These are phyloP conservation scores for Penicillium sp. DNA, from an alignment of 2,329 filamentous ascomycete genomes.

Conservation along the genomic window DNA sequence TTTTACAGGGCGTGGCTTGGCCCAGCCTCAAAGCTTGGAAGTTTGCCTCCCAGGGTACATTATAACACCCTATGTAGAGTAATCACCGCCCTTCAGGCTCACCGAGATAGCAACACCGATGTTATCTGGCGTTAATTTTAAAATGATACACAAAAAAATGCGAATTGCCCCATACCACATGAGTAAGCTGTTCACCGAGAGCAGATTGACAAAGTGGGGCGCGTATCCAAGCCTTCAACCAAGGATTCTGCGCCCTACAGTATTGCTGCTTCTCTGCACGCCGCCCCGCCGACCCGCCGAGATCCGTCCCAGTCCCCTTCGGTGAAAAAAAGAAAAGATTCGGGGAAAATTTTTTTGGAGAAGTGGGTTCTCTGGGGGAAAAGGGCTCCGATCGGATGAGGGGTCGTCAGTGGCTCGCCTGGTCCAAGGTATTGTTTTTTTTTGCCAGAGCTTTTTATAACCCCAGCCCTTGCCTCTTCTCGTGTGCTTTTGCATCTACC, in stretches of 20 bases:
- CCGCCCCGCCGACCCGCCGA: constrained; percentile 6
- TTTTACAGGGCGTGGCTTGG: neutral
- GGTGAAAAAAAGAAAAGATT: neutral
- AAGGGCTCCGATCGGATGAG: neutral
- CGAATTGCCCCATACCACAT: neutral
- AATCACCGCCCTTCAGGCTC: neutral
- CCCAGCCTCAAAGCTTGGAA: neutral
- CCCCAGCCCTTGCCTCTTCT: neutral
- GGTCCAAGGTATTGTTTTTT: neutral
- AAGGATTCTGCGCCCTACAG: constrained; percentile 3
- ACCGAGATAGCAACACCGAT: neutral
- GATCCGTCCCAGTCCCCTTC: neutral
- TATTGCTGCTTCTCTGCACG: constrained; percentile 9
- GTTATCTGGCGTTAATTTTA: neutral
- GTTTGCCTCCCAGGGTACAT: neutral
- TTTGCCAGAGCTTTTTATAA: neutral
- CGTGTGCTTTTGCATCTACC: neutral
- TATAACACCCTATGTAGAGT: neutral
- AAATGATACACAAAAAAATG: neutral
- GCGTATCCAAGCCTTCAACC: neutral
- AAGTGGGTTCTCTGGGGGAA: neutral
- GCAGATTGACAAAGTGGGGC: constrained; percentile 4
- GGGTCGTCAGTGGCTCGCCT: neutral
- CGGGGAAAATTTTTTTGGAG: constrained; percentile 8
- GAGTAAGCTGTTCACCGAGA: constrained; percentile 5